Evolutionary conservation across 495 filamentous ascomycete genomes (phyloP).

Genomic region (Pseudevernia furfuracea): DNA sequence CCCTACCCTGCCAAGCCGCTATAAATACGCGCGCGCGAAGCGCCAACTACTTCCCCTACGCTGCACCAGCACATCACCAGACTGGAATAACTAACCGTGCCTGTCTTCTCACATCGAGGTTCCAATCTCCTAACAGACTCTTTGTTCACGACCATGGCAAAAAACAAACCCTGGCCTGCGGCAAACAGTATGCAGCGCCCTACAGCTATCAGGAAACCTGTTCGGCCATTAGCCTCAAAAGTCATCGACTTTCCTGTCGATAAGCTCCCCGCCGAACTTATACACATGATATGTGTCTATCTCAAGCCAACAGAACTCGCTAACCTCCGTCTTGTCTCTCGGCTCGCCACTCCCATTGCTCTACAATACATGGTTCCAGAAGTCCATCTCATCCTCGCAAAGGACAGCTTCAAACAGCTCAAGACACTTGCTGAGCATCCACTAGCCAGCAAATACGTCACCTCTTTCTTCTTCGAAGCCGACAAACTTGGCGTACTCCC

Average conservation of each 20-base stretch:
- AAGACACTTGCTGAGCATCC: conserved; percentile 4
- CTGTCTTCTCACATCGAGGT: neutral
- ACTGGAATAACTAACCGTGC: too few species aligned
- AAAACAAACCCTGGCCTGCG: neutral
- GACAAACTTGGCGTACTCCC: neutral
- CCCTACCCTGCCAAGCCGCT: too few species aligned
- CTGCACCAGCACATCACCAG: too few species aligned
- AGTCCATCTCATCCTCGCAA: neutral
- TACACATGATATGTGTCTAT: conserved; percentile 8
- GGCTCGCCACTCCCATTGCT: neutral
- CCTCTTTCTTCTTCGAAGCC: conserved; percentile 3
- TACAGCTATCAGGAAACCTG: neutral
- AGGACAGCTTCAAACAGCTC: conserved; percentile 9
- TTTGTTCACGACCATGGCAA: neutral
- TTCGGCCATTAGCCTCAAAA: neutral
- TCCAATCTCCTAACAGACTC: neutral
- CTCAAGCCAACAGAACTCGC: conserved; percentile 1
- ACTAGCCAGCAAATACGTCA: conserved; percentile 1
- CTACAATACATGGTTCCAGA: conserved; percentile 6
- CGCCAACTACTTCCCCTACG: too few species aligned
- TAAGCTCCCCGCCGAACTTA: neutral
- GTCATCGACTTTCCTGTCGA: neutral
- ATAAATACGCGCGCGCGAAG: too few species aligned
- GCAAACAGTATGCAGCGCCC: neutral
- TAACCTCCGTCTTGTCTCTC: conserved; percentile 5